A percentile compares a stretch with the other conserved stretches of the same genome.
These are phyloP conservation scores for Anthracocystis walkeri DNA, from an alignment of 1,284 basidiomycete genomes.

Conservation along the genomic window DNA sequence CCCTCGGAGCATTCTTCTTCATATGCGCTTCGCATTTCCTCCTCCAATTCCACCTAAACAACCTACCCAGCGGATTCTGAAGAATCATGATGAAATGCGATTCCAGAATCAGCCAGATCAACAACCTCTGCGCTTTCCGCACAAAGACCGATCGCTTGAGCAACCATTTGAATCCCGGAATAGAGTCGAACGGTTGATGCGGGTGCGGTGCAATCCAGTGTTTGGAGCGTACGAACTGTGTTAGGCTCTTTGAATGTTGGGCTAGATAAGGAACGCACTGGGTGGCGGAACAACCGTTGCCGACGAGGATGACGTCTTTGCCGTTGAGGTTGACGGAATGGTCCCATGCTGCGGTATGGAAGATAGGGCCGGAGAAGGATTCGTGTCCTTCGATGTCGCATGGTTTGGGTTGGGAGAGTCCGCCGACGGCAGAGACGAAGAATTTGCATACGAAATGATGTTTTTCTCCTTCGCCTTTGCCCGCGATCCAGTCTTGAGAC, in stretches of 20 bases:
- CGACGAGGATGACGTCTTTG: slow-evolving; percentile 69
- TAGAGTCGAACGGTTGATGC: slow-evolving; percentile 45
- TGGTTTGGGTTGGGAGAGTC: slow-evolving; percentile 62
- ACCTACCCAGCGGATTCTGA: slow-evolving; percentile 42
- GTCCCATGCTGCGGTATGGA: slow-evolving; percentile 70
- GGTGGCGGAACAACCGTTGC: slow-evolving; percentile 66
- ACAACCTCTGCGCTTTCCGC: slow-evolving; percentile 46
- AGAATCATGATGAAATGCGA: slow-evolving; percentile 57
- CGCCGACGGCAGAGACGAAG: slow-evolving; percentile 63
- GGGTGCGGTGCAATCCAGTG: slow-evolving; percentile 63
- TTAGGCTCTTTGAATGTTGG: slow-evolving; percentile 54
- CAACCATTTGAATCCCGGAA: slow-evolving; percentile 61
- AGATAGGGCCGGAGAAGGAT: slow-evolving; percentile 63
- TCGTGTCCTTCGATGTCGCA: slow-evolving; percentile 63
- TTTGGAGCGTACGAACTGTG: slow-evolving; percentile 64
- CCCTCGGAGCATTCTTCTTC: slow-evolving; percentile 57
- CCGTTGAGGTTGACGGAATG: slow-evolving; percentile 62
- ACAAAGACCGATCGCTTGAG: slow-evolving; percentile 49
- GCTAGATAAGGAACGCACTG: slow-evolving; percentile 62
- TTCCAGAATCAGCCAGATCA: slow-evolving; percentile 64
- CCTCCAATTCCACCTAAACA: slow-evolving; percentile 53
- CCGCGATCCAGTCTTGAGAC: slow-evolving; percentile 33
- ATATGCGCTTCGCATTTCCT: slow-evolving; percentile 54
- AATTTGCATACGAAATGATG: slow-evolving; percentile 65
- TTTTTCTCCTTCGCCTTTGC: slow-evolving; percentile 11